Percentiles rank a stretch among this genome's conserved stretches.
These are phyloP conservation scores for Tardiomyces depauwii DNA, from an alignment of 1,139 yeast genomes.

Conservation along the genomic window DNA sequence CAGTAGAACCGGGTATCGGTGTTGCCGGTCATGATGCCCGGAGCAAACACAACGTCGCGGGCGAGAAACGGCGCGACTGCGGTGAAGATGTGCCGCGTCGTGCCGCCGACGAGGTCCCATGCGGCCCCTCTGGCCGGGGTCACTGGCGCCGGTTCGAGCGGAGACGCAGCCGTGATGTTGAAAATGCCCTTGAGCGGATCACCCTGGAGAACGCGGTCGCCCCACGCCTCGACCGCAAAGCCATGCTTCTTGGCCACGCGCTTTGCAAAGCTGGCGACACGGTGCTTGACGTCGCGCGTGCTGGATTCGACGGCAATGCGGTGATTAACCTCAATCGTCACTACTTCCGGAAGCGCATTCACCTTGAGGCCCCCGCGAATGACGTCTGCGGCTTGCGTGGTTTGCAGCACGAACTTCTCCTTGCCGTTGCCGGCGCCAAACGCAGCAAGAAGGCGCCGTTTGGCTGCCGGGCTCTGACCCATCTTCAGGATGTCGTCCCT, in stretches of 20 bases:
- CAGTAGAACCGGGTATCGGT: conserved; percentile 79
- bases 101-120: conserved; percentile 48
- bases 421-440: conserved; percentile 7
- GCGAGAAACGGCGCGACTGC: conserved; percentile 27
- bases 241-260: conserved; percentile 35
- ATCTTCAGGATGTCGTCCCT: conserved; percentile 13
- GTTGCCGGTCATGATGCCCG: conserved; percentile 64
- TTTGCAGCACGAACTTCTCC: conserved; percentile 34
- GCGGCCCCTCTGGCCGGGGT: conserved; percentile 35
- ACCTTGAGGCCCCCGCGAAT: conserved; percentile 57
- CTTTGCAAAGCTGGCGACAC: conserved; percentile 29
- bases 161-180: conserved; percentile 3
- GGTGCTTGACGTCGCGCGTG: conserved; percentile 31
- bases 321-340: conserved; percentile 43
- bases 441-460: conserved; percentile 9
- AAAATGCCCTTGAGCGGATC: conserved; percentile 7
- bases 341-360: conserved; percentile 67
- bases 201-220: conserved; percentile 8
- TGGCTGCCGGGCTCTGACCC: conserved; percentile 14
- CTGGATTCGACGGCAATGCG: conserved; percentile 45
- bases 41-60: conserved; percentile 34
- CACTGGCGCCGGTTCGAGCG: conserved; percentile 35
- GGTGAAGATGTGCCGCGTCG: conserved; percentile 46
- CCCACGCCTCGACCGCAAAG: conserved; percentile 33
- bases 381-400: conserved; percentile 60